phyloP scores from a whole-genome alignment of 768 basidiomycete species.

The Lactifluus subvellereus region DNA sequence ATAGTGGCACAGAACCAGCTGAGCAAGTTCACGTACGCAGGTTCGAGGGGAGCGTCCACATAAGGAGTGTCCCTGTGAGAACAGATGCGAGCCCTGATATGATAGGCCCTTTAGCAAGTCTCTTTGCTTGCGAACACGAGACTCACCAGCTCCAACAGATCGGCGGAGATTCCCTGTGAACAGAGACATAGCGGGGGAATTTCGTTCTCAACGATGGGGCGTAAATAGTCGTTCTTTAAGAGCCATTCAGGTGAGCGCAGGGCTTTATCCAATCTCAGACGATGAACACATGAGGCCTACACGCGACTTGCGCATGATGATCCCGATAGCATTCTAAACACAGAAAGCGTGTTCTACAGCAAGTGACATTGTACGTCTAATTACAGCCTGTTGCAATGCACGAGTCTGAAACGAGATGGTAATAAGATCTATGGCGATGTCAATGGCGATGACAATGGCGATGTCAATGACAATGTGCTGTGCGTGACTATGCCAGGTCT shows the following conservation, averaged over 20 bases:
- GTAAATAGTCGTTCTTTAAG: constrained; percentile 6
- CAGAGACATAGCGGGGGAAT: constrained; percentile 16
- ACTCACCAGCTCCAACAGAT: constrained; percentile 22
- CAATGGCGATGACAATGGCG: neutral
- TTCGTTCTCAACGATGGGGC: neutral
- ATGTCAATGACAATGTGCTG: constrained; percentile 11
- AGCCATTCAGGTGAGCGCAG: neutral
- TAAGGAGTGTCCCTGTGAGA: constrained; percentile 16
- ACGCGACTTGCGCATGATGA: constrained; percentile 18
- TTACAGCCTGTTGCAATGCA: neutral
- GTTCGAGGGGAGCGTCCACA: constrained; percentile 43
- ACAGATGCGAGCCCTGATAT: constrained; percentile 10
- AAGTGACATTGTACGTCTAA: constrained; percentile 10
- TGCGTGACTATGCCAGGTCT: constrained; percentile 38
- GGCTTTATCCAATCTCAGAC: constrained; percentile 2
- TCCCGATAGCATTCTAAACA: constrained; percentile 10
- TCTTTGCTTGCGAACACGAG: neutral
- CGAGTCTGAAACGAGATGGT: neutral
- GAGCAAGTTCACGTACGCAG: constrained; percentile 19
- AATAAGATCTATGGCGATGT: neutral
- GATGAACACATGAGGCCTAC: constrained; percentile 14
- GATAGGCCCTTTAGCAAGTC: neutral
- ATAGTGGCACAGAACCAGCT: constrained; percentile 1
- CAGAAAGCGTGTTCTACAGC: constrained; percentile 19
- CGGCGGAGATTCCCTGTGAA: constrained; percentile 23